Conservation (phyloP, 805 yeast genomes). For the Metschnikowia lachancei region DNA sequence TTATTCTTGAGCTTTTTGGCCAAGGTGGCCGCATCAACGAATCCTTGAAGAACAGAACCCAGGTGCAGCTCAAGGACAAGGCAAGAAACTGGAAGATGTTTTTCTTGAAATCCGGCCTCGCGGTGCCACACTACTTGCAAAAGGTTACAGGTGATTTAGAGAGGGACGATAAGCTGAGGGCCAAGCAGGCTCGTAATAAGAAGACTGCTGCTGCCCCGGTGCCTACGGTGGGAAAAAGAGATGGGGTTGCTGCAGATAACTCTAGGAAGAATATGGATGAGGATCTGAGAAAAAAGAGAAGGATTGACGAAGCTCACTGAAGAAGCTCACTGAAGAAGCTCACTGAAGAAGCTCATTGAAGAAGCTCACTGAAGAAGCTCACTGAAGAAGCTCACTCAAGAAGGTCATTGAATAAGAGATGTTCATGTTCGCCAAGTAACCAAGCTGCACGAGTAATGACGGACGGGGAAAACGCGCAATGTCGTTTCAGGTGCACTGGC, state of each 20-base stretch:
- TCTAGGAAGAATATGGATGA: constrained; percentile 2
- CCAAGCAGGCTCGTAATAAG: constrained; percentile 32
- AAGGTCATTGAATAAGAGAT: too few relatives aligned
- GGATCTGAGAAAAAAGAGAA: constrained; percentile 1
- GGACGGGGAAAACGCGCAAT: too few relatives aligned
- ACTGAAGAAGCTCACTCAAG: too few relatives aligned
- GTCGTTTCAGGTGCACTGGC: too few relatives aligned
- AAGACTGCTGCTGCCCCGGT: constrained; percentile 44
- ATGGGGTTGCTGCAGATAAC: constrained; percentile 1
- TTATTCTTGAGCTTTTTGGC: constrained; percentile 85
- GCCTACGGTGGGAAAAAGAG: constrained; percentile 22
- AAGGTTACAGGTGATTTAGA: constrained; percentile 87
- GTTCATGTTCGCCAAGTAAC: too few relatives aligned
- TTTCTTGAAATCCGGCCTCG: constrained; percentile 68
- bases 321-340: too few relatives aligned
- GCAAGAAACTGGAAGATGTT: constrained; percentile 95
- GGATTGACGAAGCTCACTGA: neutral
- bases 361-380: too few relatives aligned
- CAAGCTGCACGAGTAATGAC: too few relatives aligned
- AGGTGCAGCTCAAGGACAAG: constrained; percentile 91
- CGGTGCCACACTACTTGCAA: constrained; percentile 74
- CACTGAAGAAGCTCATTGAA: too few relatives aligned
- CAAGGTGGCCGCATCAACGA: constrained; percentile 89
- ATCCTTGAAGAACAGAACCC: constrained; percentile 79
- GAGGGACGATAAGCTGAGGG: constrained; percentile 45